phyloP scores from a whole-genome alignment of 331 rosid species.

The Quercus tomentella region DNA sequence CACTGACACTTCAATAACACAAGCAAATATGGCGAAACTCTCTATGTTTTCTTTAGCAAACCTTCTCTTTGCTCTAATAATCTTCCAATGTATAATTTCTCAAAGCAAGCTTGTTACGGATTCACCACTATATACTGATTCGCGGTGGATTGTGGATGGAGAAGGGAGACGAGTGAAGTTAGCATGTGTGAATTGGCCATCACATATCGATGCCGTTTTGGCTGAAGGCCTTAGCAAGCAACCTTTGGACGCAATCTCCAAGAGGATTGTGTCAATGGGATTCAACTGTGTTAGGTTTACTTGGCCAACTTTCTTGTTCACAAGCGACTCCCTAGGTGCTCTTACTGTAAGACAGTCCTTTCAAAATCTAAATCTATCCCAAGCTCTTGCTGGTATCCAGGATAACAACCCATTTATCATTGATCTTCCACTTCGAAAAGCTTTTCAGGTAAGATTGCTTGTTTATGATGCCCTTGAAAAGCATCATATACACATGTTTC shows the following conservation, averaged over 20 bases:
- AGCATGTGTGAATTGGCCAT: slow-evolving; percentile 80
- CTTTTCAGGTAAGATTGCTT: slow-evolving; percentile 51
- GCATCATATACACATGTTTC: no score
- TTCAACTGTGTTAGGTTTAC: slow-evolving; percentile 93
- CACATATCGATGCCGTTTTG: slow-evolving; percentile 65
- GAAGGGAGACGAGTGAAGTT: slow-evolving; percentile 70
- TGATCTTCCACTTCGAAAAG: slow-evolving; percentile 70
- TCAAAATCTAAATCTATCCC: slow-evolving; percentile 48
- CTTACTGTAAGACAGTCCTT: slow-evolving; percentile 73
- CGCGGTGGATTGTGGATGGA: slow-evolving; percentile 75
- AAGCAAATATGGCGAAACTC: background rate
- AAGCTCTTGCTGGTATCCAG: slow-evolving; percentile 62
- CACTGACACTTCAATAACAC: no score
- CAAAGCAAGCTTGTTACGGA: slow-evolving; percentile 5
- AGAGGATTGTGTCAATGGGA: slow-evolving; percentile 49
- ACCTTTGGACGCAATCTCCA: slow-evolving; percentile 58
- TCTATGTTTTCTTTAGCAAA: background rate
- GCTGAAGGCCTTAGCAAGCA: slow-evolving; percentile 87
- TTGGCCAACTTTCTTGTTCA: slow-evolving; percentile 65
- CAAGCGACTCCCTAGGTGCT: slow-evolving; percentile 54
- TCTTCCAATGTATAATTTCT: background rate
- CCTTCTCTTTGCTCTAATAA: background rate
- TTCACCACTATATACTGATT: slow-evolving; percentile 49
- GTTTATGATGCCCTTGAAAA: background rate
- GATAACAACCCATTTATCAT: slow-evolving; percentile 70